Percentiles rank a stretch among this genome's conserved stretches.
Conservation (phyloP, 2,329 filamentous ascomycete species). For the Claviceps sp. region DNA sequence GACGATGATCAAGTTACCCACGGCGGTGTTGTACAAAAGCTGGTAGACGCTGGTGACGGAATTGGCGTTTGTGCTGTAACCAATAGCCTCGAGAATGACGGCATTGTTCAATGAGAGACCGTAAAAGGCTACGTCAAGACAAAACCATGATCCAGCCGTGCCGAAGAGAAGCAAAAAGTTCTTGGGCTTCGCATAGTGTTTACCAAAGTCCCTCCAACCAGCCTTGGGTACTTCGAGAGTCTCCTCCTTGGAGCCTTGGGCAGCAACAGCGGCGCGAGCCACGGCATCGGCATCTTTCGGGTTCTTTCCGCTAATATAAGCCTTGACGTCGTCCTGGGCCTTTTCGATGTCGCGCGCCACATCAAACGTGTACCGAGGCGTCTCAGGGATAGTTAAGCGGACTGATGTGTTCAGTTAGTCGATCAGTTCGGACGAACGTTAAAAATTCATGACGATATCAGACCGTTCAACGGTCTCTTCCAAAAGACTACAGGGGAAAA, state of each 20-base stretch:
- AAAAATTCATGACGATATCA: background rate
- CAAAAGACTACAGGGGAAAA: background rate
- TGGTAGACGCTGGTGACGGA: slow-evolving; percentile 45
- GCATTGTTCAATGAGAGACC: slow-evolving; percentile 65
- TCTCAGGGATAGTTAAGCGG: slow-evolving; percentile 74
- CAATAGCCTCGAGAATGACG: slow-evolving; percentile 57
- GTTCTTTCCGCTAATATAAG: slow-evolving; percentile 54
- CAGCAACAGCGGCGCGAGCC: slow-evolving; percentile 40
- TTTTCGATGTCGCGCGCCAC: slow-evolving; percentile 62
- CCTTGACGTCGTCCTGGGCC: slow-evolving; percentile 57
- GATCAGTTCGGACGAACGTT: background rate
- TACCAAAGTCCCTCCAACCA: slow-evolving; percentile 56
- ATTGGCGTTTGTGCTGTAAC: slow-evolving; percentile 39
- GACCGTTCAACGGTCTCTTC: background rate
- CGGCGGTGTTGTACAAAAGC: slow-evolving; percentile 57
- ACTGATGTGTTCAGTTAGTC: slow-evolving; percentile 12
- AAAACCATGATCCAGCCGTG: slow-evolving; percentile 78
- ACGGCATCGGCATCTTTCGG: slow-evolving; percentile 56
- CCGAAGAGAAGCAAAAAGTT: slow-evolving; percentile 60
- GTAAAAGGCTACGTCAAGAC: slow-evolving; percentile 50
- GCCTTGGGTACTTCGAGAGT: slow-evolving; percentile 55
- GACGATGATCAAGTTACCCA: slow-evolving; percentile 68
- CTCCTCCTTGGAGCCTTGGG: slow-evolving; percentile 34
- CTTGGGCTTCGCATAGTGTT: slow-evolving; percentile 57
- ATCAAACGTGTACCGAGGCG: slow-evolving; percentile 78